Base-by-base conservation (phyloP, 441 rosid genomes). In the Melastoma candidum region DNA sequence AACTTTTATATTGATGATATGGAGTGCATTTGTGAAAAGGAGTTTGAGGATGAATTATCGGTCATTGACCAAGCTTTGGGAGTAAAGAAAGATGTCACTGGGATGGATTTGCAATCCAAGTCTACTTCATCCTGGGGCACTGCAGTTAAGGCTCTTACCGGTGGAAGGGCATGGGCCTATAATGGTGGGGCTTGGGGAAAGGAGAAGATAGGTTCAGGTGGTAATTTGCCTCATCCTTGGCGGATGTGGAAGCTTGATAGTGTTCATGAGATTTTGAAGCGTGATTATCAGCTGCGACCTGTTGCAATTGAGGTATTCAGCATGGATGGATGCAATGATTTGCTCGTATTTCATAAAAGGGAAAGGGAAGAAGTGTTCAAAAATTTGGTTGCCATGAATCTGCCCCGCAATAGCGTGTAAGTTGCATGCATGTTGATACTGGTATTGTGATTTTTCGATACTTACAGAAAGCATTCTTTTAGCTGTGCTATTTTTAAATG, bases 101-200 rank as follows among this genome's bases (percentile, higher is more conserved):
- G 90, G 69, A 43, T 63, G 67, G 99, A 95, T 65, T 92, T 88
- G 73, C 98, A 76, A 66, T 87, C 98, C 48, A 92, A 83, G 75
- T 86, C 98, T 57, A 76, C 85, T 67, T 77, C 94, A 29, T 92
- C 97, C 44, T 78, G 86, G 89, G 68, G 69, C 68, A 52, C 88
- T 59, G 60, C 76, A 39, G 73, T 70, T 29, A 92, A 83, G 76
- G 62, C 87, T 46, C 80, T 69, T 66, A 73, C 68, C 60, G 98
- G 99, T 59, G 99, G 96, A 57, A 82, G 95, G 72, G 99, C 99
- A 44, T 95, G 99, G 99, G 98, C 98, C 64, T 95, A 87, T 57
- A 79, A 77, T 82, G 99, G 98, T 63, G 99, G 98, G 72, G 99
- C 98, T 50, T 95, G 99, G 99, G 99, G 99, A 60, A 95, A 95